Evolutionary conservation across 805 yeast genomes (phyloP).

Genomic region (Middelhovenomyces tepae): DNA sequence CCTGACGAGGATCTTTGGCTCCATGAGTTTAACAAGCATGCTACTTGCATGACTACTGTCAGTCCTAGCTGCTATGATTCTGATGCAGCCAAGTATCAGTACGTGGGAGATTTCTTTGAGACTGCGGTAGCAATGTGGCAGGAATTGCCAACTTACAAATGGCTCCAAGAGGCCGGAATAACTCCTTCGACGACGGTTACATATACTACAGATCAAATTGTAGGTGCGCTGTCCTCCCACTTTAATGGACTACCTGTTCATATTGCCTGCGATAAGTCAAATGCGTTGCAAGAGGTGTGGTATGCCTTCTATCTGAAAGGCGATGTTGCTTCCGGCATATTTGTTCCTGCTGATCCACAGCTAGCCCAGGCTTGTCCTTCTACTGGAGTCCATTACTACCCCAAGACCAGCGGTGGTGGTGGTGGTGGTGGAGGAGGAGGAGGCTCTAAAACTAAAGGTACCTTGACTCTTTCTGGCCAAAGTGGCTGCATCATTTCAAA

Average conservation of each 20-base stretch:
- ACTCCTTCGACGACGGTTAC: constrained; percentile 51
- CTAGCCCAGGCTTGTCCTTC: constrained; percentile 57
- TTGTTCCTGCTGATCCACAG: constrained; percentile 47
- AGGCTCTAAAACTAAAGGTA: constrained; percentile 36
- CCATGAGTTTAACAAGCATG: constrained; percentile 92
- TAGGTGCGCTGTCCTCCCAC: constrained; percentile 27
- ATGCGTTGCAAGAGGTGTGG: constrained; percentile 61
- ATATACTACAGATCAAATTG: constrained; percentile 41
- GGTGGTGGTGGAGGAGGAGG: constrained; percentile 20
- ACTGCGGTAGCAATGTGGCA: constrained; percentile 51
- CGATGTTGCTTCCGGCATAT: constrained; percentile 56
- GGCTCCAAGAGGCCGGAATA: constrained; percentile 61
- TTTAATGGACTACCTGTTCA: constrained; percentile 44
- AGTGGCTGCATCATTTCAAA: constrained; percentile 74
- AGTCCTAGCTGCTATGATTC: constrained; percentile 56
- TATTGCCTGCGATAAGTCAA: constrained; percentile 46
- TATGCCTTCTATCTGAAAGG: constrained; percentile 74
- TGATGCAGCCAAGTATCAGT: constrained; percentile 22
- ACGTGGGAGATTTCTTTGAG: constrained; percentile 63
- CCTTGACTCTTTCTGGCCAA: constrained; percentile 41
- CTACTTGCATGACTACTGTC: constrained; percentile 80
- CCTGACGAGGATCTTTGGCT: constrained; percentile 68
- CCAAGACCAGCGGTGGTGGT: constrained; percentile 38
- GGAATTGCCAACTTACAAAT: constrained; percentile 55
- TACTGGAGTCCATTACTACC: constrained; percentile 66